Base-by-base conservation (phyloP, 1,139 yeast species). In the Debaryomyces coudertii region DNA sequence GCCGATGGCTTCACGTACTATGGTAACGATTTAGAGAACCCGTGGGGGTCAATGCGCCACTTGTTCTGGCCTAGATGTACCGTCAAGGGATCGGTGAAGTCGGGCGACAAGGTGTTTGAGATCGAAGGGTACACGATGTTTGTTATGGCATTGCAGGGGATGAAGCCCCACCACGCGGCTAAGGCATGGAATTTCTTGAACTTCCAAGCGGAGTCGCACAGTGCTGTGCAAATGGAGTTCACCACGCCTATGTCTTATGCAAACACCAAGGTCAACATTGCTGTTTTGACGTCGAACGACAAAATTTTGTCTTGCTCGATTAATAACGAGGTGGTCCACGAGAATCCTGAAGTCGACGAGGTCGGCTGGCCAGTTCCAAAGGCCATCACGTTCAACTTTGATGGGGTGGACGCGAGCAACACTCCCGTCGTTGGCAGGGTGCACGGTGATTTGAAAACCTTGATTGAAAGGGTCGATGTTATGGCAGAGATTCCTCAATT, bases 131-230 rank as follows among this genome's bases (percentile, higher is more conserved):
- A 60, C 47, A 82, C 90, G 47, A 87, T 92, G 96, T 90, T 85
- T 64, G 96, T 93, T 42, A 87, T 89, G 95, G 99, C 99, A n/a
- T 71, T 90, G 56, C 99, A 93, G 73, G 98, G 98, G 51, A 92
- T 93, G 98, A 93, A 93, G 69, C 99, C 99, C 11, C 98, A 93
- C 67, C 99, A 93, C 68, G 97, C 97, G 29, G 99, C 99, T 47
- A 89, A 95, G 53, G 71, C 90, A 20, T 93, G 99, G 99, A 95
- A 93, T 69, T 93, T 93, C 66, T 70, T 89, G 55, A 88, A 89
- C 68, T 92, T 88, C 77, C 97, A 90, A 63, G 87, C 95, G 20
- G 79, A 83, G 41, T 73, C 83, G 35, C 74, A 78, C 57, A 77
- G 93, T 31, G 95, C 89, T 6, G 83, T 90, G 20, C 81, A 88